phyloP scores from a whole-genome alignment of 2,329 filamentous ascomycete genomes.

The Juglanconis sp. region DNA sequence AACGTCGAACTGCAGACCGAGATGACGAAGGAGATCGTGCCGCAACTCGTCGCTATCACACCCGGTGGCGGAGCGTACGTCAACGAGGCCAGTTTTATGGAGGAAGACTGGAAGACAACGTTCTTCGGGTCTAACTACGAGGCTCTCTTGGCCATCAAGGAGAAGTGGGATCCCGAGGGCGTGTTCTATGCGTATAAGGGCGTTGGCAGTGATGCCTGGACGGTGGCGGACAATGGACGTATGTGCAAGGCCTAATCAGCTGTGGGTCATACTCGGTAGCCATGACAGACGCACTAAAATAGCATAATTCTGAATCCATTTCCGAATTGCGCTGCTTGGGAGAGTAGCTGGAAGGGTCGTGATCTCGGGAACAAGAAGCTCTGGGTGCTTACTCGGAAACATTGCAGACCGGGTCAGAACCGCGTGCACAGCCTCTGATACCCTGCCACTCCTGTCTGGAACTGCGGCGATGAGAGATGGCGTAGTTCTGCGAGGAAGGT shows the following conservation, averaged over 20 bases:
- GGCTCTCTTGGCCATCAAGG: conserved; percentile 27
- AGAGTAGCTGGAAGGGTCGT: too few relatives aligned
- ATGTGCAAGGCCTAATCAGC: conserved; percentile 25
- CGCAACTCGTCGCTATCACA: conserved; percentile 23
- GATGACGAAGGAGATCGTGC: conserved; percentile 31
- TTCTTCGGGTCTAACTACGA: conserved; percentile 32
- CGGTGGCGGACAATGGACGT: conserved; percentile 32
- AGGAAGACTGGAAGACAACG: conserved; percentile 27
- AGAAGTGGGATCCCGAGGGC: conserved; percentile 27
- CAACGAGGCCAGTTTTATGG: conserved; percentile 31
- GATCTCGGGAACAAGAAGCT: too few relatives aligned
- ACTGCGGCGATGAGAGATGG: too few relatives aligned
- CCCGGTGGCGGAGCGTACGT: conserved; percentile 25
- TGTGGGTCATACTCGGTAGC: not conserved
- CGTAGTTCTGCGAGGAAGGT: too few relatives aligned
- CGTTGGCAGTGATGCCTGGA: conserved; percentile 34
- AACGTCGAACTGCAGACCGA: conserved; percentile 26
- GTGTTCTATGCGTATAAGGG: conserved; percentile 29
- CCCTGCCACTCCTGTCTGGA: too few relatives aligned
- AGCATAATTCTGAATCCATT: not conserved
- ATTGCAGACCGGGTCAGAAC: too few relatives aligned
- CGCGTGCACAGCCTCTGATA: too few relatives aligned
- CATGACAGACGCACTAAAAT: not conserved
- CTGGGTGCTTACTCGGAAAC: too few relatives aligned
- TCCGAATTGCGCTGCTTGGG: too few relatives aligned